Base-by-base conservation (phyloP, 2,329 filamentous ascomycete genomes). In the Pseudocercospora macadamiae region DNA sequence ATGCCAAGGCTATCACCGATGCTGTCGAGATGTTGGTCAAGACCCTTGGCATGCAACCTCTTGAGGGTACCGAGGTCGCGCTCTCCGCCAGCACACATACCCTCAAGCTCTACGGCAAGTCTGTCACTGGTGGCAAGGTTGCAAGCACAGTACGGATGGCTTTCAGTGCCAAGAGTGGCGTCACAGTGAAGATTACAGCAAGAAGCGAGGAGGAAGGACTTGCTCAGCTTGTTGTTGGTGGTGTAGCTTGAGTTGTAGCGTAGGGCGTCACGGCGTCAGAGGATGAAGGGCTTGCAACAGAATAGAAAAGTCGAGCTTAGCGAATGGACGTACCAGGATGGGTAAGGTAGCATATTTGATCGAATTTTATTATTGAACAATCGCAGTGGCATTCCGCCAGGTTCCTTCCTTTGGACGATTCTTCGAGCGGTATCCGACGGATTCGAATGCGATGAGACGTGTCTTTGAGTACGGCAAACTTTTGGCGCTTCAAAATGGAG, bases 91-190 rank as follows among this genome's bases (percentile, higher is more conserved):
- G 88, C 60, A 97, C 93, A 63, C 95, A 99, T 76, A 93, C 92
- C 3, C 87, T 99, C 73, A 97, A 96, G 80, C 82, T 99, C 32
- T 89, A 97, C 74, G 95, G 95, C 73, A 97, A 97, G 86, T 96
- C 91, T 42, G 88, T 97, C 63, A 87, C 85, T 30, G 95, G 93
- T 32, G 95, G 95, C 66, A 89, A 89, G 71, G 93, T 99, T 14
- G 91, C 93, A 56, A 90, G 89, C 61, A 88, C 86, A 65, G 86
- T 97, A 64, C 86, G 92, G 76, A 96, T 99, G 93, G 95, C 93
- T 1, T 97, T 87, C 78, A 96, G 91, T 62, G 87, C 89, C 70
- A 96, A 96, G 83, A 89, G 88, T 51, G 95, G 95, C 53, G 92
- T 97, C 23, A 97, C 95, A 59, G 96, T 93, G 71, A 97, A 97